Evolutionary conservation across 129 eudicot genomes (phyloP).

Genomic region (Oenanthe sinensis): DNA sequence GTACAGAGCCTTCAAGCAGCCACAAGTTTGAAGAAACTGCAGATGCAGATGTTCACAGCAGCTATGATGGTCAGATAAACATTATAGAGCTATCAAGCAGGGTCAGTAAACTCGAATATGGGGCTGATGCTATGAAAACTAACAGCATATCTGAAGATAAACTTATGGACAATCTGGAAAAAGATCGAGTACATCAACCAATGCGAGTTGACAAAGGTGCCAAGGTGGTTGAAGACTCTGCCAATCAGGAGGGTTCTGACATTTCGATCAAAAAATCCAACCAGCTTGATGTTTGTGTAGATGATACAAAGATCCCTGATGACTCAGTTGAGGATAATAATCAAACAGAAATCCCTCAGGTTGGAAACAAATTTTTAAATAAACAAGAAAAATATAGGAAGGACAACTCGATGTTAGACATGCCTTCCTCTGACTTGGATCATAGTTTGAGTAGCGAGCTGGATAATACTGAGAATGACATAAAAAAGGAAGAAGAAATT

Average conservation of each 20-base stretch:
- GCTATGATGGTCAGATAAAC: conserved; percentile 14
- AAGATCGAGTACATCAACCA: conserved; percentile 31
- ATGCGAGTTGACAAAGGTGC: conserved; percentile 14
- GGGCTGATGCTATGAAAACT: conserved; percentile 12
- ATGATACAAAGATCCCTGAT: conserved; percentile 21
- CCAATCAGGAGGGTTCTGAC: conserved; percentile 15
- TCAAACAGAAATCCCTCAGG: conserved; percentile 9
- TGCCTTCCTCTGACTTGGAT: conserved; percentile 7
- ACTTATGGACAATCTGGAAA: conserved; percentile 12
- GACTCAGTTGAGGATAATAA: neutral
- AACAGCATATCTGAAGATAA: conserved; percentile 18
- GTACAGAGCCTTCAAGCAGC: conserved; percentile 19
- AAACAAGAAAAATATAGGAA: conserved; percentile 15
- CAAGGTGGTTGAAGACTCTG: conserved; percentile 13
- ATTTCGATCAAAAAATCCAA: neutral
- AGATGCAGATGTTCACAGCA: conserved; percentile 11
- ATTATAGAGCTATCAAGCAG: conserved; percentile 4
- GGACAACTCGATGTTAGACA: conserved; percentile 1
- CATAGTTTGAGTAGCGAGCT: neutral
- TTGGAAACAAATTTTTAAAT: conserved; percentile 12
- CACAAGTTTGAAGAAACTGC: conserved; percentile 19
- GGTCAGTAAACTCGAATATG: conserved; percentile 18
- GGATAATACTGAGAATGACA: conserved; percentile 13
- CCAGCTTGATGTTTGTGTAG: conserved; percentile 11
- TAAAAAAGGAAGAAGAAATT: neutral